Percentiles rank a stretch among this genome's conserved stretches.
phyloP scores from a whole-genome alignment of 345 rosid species.

The Acer saccharum region DNA sequence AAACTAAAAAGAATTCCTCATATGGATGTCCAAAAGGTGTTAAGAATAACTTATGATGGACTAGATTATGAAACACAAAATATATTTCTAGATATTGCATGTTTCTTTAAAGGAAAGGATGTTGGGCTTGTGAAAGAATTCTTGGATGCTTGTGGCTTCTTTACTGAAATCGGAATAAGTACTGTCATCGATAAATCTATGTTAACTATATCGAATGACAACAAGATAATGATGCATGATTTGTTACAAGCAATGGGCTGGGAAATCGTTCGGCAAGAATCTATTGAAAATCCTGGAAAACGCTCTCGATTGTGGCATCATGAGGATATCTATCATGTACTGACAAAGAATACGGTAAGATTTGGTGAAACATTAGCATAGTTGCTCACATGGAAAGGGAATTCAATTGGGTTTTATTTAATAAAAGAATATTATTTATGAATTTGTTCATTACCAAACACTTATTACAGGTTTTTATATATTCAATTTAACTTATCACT shows the following conservation, averaged over 20 bases:
- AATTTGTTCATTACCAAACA: no score
- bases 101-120: slow-evolving; percentile 20
- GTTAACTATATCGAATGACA: background rate
- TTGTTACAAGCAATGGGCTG: slow-evolving; percentile 17
- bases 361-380: no score
- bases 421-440: no score
- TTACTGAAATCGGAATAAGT: background rate
- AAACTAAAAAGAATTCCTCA: background rate
- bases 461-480: no score
- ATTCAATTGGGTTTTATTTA: no score
- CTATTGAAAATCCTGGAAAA: background rate
- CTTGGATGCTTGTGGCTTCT: background rate
- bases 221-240: slow-evolving; percentile 17
- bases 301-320: slow-evolving; percentile 5
- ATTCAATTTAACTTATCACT: background rate
- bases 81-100: slow-evolving; percentile 20
- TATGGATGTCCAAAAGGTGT: background rate
- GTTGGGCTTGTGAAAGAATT: background rate
- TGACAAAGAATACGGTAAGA: slow-evolving; percentile 2
- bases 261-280: slow-evolving; percentile 16
- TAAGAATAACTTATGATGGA: slow-evolving; percentile 14
- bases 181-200: slow-evolving; percentile 18
- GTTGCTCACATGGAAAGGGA: no score
- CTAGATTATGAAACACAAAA: slow-evolving; percentile 6
- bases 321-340: slow-evolving; percentile 8